Percentiles rank a stretch among this genome's conserved stretches.
These are phyloP conservation scores for Penicillium ucsense DNA, from an alignment of 495 filamentous ascomycete species.

Conservation along the genomic window DNA sequence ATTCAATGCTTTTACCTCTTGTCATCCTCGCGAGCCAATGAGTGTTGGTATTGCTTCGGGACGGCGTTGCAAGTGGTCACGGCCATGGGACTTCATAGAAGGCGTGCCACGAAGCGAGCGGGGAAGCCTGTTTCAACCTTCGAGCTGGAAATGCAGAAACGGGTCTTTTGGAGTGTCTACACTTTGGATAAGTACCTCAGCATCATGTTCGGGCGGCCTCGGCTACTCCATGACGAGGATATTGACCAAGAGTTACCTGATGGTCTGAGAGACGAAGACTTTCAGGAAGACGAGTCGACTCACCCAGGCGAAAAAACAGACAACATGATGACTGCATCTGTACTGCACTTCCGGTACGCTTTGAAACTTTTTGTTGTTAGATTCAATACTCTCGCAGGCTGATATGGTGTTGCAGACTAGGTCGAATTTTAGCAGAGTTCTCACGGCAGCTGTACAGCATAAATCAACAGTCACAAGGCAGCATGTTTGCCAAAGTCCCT, in stretches of 20 bases:
- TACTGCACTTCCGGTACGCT: conserved; percentile 34
- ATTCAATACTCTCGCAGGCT: neutral
- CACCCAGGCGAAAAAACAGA: conserved; percentile 23
- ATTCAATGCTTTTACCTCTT: conserved; percentile 38
- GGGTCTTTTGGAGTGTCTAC: conserved; percentile 49
- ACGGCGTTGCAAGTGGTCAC: conserved; percentile 37
- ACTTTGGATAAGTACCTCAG: conserved; percentile 50
- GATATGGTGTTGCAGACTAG: conserved; percentile 19
- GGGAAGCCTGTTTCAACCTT: conserved; percentile 25
- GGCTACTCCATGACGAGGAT: conserved; percentile 42
- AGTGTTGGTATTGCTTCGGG: conserved; percentile 41
- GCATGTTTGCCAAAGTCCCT: conserved; percentile 29
- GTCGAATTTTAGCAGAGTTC: conserved; percentile 35
- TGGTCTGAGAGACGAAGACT: conserved; percentile 44
- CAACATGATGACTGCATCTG: conserved; percentile 40
- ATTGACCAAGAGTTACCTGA: conserved; percentile 46
- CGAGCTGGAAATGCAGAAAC: conserved; percentile 37
- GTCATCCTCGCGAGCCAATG: conserved; percentile 38
- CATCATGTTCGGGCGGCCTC: conserved; percentile 43
- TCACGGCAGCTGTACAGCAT: conserved; percentile 40
- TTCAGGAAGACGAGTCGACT: conserved; percentile 32
- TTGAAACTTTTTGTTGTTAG: neutral
- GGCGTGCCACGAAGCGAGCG: conserved; percentile 19
- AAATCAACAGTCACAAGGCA: conserved; percentile 28
- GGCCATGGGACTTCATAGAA: conserved; percentile 35